Base-by-base conservation (phyloP, 2,329 filamentous ascomycete genomes). In the Fusarium tuaranense region DNA sequence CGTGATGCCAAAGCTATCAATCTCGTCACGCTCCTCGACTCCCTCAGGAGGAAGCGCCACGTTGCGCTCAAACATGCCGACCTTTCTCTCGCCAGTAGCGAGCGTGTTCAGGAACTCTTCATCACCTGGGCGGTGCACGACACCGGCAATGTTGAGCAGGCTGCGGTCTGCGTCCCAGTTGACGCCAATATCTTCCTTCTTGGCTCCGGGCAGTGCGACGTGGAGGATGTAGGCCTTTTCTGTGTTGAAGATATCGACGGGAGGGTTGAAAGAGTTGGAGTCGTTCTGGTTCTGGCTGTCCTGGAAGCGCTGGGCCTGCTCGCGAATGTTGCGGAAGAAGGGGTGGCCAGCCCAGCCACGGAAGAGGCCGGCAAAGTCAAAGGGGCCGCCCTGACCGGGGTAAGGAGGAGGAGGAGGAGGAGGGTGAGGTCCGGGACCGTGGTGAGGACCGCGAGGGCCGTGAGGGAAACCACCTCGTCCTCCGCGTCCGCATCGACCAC, bases 191-290 rank as follows among this genome's bases (percentile, higher is more conserved):
- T 97, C 93, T 78, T 94, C 89, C 83, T 95, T 95, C 84, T 92
- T 92, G 2, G 92, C 94, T 30, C 94, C 94, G 0, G 95, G 93
- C 0, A 97, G 87, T 1, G 93, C 92, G 78, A 95, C 85, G 81
- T 97, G 94, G 10, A 97, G 84, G 51, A 95, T 85, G 80, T 91
- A 95, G 16, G 90, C 83, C 36, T 85, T 83, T 8, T 90, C 83
- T 7, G 92, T 93, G 80, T 92, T 89, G 86, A 96, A 97, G 73
- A 95, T 84, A 80, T 97, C 94, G 65, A 92, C 86, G n/a, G 92
- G 90, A 1, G 93, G 92, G 7, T 83, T 82, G 81, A 94, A 93
- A 68, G 85, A 81, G 63, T 84, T 82, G 44, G 79, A 59, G 41
- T 72, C 72, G 62, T 65, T 58, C 22, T 65, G 69, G 38, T 64